Base-by-base conservation (phyloP, 2,329 filamentous ascomycete genomes). In the Clarireedia hainanense region DNA sequence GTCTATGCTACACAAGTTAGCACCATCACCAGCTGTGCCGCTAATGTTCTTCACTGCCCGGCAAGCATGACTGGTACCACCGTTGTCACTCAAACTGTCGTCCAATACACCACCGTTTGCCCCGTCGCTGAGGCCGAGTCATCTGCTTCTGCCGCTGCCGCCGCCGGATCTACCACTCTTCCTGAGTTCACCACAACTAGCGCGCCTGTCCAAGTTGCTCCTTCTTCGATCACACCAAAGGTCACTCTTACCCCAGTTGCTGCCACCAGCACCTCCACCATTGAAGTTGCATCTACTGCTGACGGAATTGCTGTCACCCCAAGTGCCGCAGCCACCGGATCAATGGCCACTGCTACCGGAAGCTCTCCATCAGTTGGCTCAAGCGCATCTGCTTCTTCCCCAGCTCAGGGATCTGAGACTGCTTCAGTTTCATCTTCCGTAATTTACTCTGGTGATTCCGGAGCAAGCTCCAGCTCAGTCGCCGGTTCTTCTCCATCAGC, bases 81-180 rank as follows among this genome's bases (percentile, higher is more conserved):
- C 6, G 50, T 61, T 17, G 52, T 63, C 17, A 63, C 61, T 3
- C 52, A 45, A 40, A 62, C 57, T 14, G 42, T 26, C 5, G 39
- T 58, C 7, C 47, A 60, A 20, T 61, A 62, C 30, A 63, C 60
- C 6, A 60, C 60, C 2, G 42, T 60, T 14, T 62, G 60, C 50
- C 57, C 61, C 15, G 54, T 57, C 15, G 53, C 50, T 9, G 50
- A 45, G 10, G 39, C 50, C 6, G 34, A 37, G 10, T 23, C 20
- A n/a, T 24, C 34, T n/a, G 47, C 27, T 5, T 12, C 47, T 12
- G 10, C 12, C 9, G 30, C 30, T 23, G 20, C 26, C 14, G 6
- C 39, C 39, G 39, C 20, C 23, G 6, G 30, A 24, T 50, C 34
- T 12, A 43, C 23, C 17, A n/a, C 40, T 43, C n/a, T 17, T 4